A percentile compares a stretch with the other conserved stretches of the same genome.
phyloP scores from a whole-genome alignment of 306 rosid genomes.

The Cucurbita ficifolia region DNA sequence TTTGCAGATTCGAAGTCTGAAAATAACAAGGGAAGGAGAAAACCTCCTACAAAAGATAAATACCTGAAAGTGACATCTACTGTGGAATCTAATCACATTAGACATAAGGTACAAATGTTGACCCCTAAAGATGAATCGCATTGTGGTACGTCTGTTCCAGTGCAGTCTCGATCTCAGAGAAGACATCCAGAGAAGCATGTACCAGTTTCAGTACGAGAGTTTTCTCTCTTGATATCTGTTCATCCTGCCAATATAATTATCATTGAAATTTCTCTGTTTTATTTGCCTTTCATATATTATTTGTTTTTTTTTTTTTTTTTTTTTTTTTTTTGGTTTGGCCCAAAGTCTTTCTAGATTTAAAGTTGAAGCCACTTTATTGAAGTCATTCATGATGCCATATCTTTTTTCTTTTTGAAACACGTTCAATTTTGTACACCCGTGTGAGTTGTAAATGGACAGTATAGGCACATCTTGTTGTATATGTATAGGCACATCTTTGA shows the following conservation, averaged over 20 bases:
- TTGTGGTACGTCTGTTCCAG: constrained; percentile 27
- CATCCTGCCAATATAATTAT: neutral
- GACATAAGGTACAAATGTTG: constrained; percentile 26
- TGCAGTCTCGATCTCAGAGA: constrained; percentile 24
- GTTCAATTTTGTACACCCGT: neutral
- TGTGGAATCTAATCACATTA: constrained; percentile 19
- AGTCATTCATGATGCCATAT: neutral
- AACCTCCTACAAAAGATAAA: constrained; percentile 26
- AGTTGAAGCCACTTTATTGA: neutral
- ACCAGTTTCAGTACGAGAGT: constrained; percentile 6
- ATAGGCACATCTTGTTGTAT: neutral
- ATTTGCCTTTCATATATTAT: neutral
- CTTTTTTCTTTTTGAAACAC: neutral
- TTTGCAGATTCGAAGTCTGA: constrained; percentile 28
- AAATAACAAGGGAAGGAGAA: constrained; percentile 29
- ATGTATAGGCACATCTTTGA: neutral
- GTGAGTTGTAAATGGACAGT: neutral
- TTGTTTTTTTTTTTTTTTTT: neutral
- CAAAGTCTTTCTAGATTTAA: neutral
- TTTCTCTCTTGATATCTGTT: neutral
- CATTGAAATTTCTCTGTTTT: neutral
- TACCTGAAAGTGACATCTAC: constrained; percentile 15
- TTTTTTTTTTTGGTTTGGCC: neutral
- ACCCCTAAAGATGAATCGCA: constrained; percentile 28
- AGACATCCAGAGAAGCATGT: constrained; percentile 48